Conservation (phyloP, 352 stramenopile genomes). For the Globisporangium cylindrosporum region DNA sequence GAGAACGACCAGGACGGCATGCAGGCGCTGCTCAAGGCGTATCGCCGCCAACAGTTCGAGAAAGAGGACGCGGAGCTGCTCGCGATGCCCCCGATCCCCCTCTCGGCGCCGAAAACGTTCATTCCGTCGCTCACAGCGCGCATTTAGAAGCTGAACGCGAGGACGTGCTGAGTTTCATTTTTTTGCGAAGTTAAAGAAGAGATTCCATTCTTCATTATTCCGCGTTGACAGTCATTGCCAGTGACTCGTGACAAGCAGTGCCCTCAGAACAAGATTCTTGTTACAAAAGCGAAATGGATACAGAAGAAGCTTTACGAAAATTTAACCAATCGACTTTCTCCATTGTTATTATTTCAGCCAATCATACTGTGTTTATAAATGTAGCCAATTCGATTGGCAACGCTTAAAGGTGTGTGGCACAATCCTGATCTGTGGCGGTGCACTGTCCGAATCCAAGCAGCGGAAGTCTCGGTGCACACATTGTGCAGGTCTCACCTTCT, state of each 20-base stretch:
- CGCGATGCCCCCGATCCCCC: constrained; percentile 32
- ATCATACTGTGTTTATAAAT: no score
- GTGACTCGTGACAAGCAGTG: no score
- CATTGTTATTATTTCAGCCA: no score
- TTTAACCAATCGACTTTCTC: no score
- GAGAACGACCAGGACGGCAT: constrained; percentile 43
- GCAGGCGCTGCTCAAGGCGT: constrained; percentile 30
- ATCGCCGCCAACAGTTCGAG: constrained; percentile 35
- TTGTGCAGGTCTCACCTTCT: background rate
- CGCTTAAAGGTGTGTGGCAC: no score
- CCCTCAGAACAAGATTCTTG: no score
- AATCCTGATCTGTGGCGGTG: no score
- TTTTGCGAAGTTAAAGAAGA: background rate
- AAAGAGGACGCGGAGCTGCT: constrained; percentile 35
- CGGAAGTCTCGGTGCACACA: background rate
- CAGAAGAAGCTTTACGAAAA: no score
- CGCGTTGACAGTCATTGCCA: no score
- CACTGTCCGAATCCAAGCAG: background rate
- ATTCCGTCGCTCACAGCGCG: constrained; percentile 15
- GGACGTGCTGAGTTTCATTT: background rate
- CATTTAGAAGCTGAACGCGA: background rate
- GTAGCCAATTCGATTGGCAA: no score
- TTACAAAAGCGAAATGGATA: no score
- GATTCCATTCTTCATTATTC: background rate
- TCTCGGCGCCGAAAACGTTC: constrained; percentile 33